Base-by-base conservation (phyloP, 495 filamentous ascomycete species). In the Talaromyces ruber region DNA sequence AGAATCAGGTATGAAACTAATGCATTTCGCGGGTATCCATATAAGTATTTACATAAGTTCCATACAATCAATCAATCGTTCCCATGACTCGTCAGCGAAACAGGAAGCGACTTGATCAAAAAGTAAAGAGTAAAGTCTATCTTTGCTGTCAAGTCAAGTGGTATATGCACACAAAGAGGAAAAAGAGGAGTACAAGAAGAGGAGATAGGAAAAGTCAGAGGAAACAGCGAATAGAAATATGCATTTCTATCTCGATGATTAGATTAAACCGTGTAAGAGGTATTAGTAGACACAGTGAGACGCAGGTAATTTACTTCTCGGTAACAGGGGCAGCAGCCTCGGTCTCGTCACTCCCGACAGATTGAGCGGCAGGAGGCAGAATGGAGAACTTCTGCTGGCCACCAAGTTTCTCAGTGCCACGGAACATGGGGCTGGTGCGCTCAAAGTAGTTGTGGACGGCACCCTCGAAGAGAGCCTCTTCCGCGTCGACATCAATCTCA, bases 401-500 rank as follows among this genome's bases (percentile, higher is more conserved):
- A 14, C 60, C 66, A 12, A 68, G 66, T 66, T 76, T 68, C 69
- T 79, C 77, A 72, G 71, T 72, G 4, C 71, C 72, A 62, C 76
- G 76, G 74, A 79, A 79, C 77, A 79, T 79, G 43, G 77, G 77
- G 62, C 76, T 78, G 18, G 76, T 80, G 39, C 76, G 76, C 72
- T 79, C 73, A 72, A 80, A 80, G 64, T 80, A 80, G 12, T 68
- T 66, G 70, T 79, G 74, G 32, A 80, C 74, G 61, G 79, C 74
- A 29, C 76, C 76, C 59, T 76, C 71, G 39, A 80, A 64, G 28
- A 81, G 70, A 28, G 66, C 66, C 0, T 77, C 76, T n/a, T 81
- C 77, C 14, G 72, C 74, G 50, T 78, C 75, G 34, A 68, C 64
- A 18, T 58, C 65, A 24, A 69, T 59, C 6, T 70, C 67, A 9